phyloP scores from a whole-genome alignment of 805 yeast genomes.

The Sungouiozyma ichnusensis region DNA sequence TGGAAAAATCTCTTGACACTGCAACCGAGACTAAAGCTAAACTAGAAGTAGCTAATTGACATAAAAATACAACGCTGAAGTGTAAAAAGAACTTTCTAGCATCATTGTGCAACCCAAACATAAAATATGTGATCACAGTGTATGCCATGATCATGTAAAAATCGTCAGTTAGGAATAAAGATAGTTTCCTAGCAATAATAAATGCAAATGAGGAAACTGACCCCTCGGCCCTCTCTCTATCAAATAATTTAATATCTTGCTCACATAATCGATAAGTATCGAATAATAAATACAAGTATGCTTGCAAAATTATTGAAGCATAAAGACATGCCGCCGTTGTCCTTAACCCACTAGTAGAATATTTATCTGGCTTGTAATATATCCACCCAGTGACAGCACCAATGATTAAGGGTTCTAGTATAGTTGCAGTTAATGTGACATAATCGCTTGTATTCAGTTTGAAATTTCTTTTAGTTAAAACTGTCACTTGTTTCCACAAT shows the following conservation, averaged over 20 bases:
- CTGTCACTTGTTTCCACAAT: constrained; percentile 33
- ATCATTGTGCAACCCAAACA: constrained; percentile 57
- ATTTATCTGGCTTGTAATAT: constrained; percentile 44
- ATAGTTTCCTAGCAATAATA: constrained; percentile 51
- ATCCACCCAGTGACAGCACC: constrained; percentile 70
- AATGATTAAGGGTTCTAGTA: constrained; percentile 40
- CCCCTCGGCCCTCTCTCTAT: constrained; percentile 63
- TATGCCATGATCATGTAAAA: constrained; percentile 49
- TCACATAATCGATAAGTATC: constrained; percentile 50
- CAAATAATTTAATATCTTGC: constrained; percentile 43
- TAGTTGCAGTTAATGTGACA: constrained; percentile 35
- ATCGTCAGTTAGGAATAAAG: constrained; percentile 62
- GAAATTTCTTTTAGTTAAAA: constrained; percentile 38
- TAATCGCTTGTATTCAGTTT: constrained; percentile 41
- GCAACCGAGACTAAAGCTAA: constrained; percentile 35
- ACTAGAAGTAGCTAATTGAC: constrained; percentile 34
- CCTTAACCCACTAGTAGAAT: constrained; percentile 46
- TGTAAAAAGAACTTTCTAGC: constrained; percentile 48
- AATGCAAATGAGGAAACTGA: constrained; percentile 60
- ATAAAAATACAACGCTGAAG: constrained; percentile 48
- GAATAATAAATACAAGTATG: constrained; percentile 44
- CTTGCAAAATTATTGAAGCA: constrained; percentile 42
- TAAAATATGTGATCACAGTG: constrained; percentile 56
- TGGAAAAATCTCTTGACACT: constrained; percentile 47
- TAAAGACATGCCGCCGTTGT: constrained; percentile 45